Base-by-base conservation (phyloP, 2,329 filamentous ascomycete species). In the Diaporthe citri region DNA sequence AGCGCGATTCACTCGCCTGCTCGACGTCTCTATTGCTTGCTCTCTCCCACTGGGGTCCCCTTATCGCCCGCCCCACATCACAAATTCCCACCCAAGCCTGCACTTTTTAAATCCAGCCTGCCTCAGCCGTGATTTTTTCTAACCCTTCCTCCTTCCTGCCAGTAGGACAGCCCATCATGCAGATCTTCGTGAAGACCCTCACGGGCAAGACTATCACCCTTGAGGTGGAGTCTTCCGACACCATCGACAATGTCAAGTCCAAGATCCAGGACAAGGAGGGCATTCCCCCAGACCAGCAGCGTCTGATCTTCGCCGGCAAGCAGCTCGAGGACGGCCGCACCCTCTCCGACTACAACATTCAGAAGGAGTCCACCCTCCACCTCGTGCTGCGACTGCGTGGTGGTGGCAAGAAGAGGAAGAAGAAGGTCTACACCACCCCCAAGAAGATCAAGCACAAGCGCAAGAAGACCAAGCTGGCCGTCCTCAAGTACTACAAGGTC, bases 371-470 rank as follows among this genome's bases (percentile, higher is more conserved):
- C 82, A 99, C 97, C 83, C 95, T 99, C 81, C 97, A 99, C 90
- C 90, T 98, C 82, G 97, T 99, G 83, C 93, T 99, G 83, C 95
- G 97, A 86, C 95, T 99, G 78, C 97, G 96, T 92, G 97, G 97
- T 92, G 97, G 97, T 92, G 97, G 96, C 88, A 96, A 88, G 86
- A 98, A 98, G 95, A 93, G 97, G 89, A 99, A 99, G 95, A 98
- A 98, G 95, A 99, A 99, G 96, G 97, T 99, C 82, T 99, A 99
- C 94, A 98, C 95, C 87, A 99, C 97, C 85, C 97, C 97, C 88
- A 99, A 99, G 96, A 99, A 99, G 95, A 99, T 99, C 94, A 99
- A 99, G 97, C 97, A 99, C 94, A 99, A 99, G 96, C 94, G 95
- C 91, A 99, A 98, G 95, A 99, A 99, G 96, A 98, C 94, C 93